Conservation (phyloP, 2,329 filamentous ascomycete genomes). For the Gyromitra esculenta region DNA sequence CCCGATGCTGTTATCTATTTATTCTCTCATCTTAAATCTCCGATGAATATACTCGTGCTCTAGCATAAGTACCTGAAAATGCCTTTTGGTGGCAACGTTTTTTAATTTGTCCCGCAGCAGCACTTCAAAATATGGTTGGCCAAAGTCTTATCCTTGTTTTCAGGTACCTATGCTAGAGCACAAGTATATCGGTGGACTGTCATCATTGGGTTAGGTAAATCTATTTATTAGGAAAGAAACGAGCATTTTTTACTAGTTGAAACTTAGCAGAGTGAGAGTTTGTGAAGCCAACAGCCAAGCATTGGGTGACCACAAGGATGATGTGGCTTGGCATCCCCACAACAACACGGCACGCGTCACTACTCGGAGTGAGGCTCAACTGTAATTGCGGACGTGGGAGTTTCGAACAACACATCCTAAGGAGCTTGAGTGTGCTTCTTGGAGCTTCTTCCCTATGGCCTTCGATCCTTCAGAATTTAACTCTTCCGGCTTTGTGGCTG, state of each 20-base stretch:
- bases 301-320: not conserved
- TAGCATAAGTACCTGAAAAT: too few relatives aligned
- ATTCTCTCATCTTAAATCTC: too few relatives aligned
- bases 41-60: not conserved
- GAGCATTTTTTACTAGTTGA: not conserved
- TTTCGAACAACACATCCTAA: slow-evolving; percentile 25
- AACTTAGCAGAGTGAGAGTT: slow-evolving; percentile 11
- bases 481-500: slow-evolving; percentile 70
- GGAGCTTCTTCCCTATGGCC: slow-evolving; percentile 39
- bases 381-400: slow-evolving; percentile 27
- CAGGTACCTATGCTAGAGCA: too few relatives aligned
- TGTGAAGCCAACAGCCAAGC: slow-evolving; percentile 2
- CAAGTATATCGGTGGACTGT: not conserved
- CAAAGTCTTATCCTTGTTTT: too few relatives aligned
- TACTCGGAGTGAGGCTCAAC: slow-evolving; percentile 42
- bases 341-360: slow-evolving; percentile 44
- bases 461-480: slow-evolving; percentile 48
- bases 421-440: slow-evolving; percentile 21
- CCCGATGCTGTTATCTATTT: too few relatives aligned
- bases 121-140: too few relatives aligned
- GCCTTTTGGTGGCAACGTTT: too few relatives aligned
- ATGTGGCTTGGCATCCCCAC: slow-evolving; percentile 35
- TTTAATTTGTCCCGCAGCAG: too few relatives aligned
- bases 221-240: not conserved
- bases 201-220: not conserved